phyloP scores from a whole-genome alignment of 2,329 filamentous ascomycete genomes.

The Gyromitra esculenta region DNA sequence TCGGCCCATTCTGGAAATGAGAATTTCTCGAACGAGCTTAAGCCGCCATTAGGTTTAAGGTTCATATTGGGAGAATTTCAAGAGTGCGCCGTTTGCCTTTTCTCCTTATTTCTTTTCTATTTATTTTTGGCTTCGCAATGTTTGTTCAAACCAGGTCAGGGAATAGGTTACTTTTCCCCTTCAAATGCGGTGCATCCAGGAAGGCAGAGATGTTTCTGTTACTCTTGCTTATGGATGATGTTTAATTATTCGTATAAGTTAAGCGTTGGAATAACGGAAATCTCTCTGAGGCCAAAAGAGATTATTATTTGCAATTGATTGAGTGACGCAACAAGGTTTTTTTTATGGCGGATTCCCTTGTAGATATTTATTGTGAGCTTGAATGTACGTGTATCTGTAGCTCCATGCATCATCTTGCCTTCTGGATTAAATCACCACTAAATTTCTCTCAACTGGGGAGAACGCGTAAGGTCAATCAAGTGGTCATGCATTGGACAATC shows the following conservation, averaged over 20 bases:
- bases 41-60: not conserved
- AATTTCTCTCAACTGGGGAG: not conserved
- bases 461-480: not conserved
- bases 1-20: slow-evolving; percentile 23
- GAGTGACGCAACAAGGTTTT: not conserved
- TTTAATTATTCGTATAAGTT: slow-evolving; percentile 1
- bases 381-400: not conserved
- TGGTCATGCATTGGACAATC: not conserved
- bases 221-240: not conserved
- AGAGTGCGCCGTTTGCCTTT: not conserved
- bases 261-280: not conserved
- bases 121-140: not conserved
- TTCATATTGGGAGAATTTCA: not conserved
- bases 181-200: not conserved
- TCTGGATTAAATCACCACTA: not conserved
- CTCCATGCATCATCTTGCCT: not conserved
- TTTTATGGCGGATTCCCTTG: not conserved
- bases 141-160: not conserved
- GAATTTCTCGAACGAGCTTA: not conserved
- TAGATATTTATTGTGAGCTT: not conserved
- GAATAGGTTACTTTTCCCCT: not conserved
- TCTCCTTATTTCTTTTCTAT: not conserved
- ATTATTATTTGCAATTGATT: not conserved
- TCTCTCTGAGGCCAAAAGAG: not conserved
- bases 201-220: not conserved